Evolutionary conservation across 2,329 filamentous ascomycete genomes (phyloP).

Genomic region (Colletotrichum lini): DNA sequence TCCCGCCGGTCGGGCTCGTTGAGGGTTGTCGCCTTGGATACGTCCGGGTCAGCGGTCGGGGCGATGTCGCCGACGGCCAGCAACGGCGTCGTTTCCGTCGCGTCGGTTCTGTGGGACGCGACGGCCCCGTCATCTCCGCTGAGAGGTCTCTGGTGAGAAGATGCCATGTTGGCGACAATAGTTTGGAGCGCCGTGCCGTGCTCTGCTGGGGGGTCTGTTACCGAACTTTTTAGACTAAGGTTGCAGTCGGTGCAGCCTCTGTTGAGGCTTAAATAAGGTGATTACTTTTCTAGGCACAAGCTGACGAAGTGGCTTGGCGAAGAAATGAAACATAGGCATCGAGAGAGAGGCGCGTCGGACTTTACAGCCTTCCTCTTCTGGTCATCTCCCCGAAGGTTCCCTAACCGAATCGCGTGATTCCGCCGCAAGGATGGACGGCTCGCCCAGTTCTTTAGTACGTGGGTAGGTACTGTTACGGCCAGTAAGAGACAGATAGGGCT

Average conservation of each 20-base stretch:
- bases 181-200: too few species aligned
- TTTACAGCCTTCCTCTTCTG: not conserved
- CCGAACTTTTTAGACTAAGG: not conserved
- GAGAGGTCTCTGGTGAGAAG: not conserved
- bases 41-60: conserved; percentile 31
- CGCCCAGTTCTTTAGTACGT: too few species aligned
- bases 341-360: not conserved
- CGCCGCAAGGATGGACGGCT: too few species aligned
- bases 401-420: too few species aligned
- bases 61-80: conserved; percentile 20
- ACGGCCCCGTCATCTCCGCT: not conserved
- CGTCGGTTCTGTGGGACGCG: conserved; percentile 4
- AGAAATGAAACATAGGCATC: not conserved
- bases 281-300: not conserved
- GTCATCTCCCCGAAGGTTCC: not conserved
- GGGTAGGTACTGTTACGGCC: too few species aligned
- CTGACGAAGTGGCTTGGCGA: not conserved
- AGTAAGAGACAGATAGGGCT: too few species aligned
- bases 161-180: conserved; percentile 11
- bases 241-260: not conserved
- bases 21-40: conserved; percentile 29
- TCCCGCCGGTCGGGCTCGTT: conserved; percentile 14
- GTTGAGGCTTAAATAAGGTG: not conserved
- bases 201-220: not conserved
- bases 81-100: conserved; percentile 32